These are phyloP conservation scores for Suhomyces pyralidae DNA, from an alignment of 805 yeast species.

Conservation along the genomic window DNA sequence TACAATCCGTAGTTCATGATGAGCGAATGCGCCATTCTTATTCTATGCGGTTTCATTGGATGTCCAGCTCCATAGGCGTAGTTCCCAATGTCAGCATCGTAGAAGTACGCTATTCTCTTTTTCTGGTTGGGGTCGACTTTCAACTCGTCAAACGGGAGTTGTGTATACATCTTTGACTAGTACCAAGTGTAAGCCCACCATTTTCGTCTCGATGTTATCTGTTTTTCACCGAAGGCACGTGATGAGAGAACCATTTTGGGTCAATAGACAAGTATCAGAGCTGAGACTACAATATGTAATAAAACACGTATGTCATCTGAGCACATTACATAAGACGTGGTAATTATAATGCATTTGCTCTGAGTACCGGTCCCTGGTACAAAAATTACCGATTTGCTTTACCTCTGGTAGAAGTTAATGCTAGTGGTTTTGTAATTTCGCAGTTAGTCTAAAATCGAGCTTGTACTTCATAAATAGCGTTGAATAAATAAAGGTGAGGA, in stretches of 20 bases:
- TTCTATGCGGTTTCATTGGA: slow-evolving; percentile 98
- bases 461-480: no score
- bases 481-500: no score
- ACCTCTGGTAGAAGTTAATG: no score
- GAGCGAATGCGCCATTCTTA: slow-evolving; percentile 96
- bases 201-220: neutral
- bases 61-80: slow-evolving; percentile 98
- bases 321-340: no score
- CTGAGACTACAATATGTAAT: no score
- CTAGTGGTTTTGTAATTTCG: no score
- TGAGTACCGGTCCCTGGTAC: no score
- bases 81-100: slow-evolving; percentile 86
- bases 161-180: slow-evolving; percentile 29
- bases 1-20: slow-evolving; percentile 96
- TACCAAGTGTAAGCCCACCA: neutral
- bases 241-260: neutral
- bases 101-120: slow-evolving; percentile 44
- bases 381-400: no score
- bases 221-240: neutral
- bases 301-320: no score
- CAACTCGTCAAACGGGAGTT: slow-evolving; percentile 45
- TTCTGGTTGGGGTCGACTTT: slow-evolving; percentile 40
- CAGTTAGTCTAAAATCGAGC: no score
- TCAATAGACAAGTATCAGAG: neutral
- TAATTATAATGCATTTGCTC: no score